phyloP scores from a whole-genome alignment of 305 asterid genomes.

The Solanum hybrid region DNA sequence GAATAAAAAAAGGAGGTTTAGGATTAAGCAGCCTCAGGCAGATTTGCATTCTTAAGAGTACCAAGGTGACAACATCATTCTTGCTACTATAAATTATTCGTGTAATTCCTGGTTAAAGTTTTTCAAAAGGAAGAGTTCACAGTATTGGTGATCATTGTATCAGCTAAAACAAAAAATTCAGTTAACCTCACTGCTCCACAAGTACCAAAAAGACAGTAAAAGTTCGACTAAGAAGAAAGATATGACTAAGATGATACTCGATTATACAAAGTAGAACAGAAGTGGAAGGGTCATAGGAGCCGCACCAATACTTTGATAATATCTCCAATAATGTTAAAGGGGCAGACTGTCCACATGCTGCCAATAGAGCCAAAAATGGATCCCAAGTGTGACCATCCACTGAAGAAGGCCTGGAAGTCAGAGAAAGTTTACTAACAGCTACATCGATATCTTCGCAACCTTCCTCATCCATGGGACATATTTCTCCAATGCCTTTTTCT shows the following conservation, averaged over 20 bases:
- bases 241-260: neutral
- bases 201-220: neutral
- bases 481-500: neutral
- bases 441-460: constrained; percentile 48
- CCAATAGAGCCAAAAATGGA: constrained; percentile 70
- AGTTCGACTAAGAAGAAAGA: neutral
- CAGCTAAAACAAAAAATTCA: neutral
- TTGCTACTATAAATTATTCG: neutral
- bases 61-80: neutral
- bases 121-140: neutral
- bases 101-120: neutral
- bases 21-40: neutral
- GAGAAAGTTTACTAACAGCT: constrained; percentile 56
- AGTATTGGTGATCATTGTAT: neutral
- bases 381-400: constrained; percentile 46
- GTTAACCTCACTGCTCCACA: neutral
- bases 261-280: neutral
- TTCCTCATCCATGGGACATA: constrained; percentile 18
- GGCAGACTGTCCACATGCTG: constrained; percentile 78
- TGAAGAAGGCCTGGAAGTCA: constrained; percentile 48
- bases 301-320: constrained; percentile 58
- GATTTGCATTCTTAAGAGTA: neutral
- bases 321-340: constrained; percentile 53
- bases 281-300: constrained; percentile 5
- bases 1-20: neutral